A percentile compares a stretch with the other conserved stretches of the same genome.
These are phyloP conservation scores for Skeletonema tropicum DNA, from an alignment of 108 stramenopile genomes.

Conservation along the genomic window DNA sequence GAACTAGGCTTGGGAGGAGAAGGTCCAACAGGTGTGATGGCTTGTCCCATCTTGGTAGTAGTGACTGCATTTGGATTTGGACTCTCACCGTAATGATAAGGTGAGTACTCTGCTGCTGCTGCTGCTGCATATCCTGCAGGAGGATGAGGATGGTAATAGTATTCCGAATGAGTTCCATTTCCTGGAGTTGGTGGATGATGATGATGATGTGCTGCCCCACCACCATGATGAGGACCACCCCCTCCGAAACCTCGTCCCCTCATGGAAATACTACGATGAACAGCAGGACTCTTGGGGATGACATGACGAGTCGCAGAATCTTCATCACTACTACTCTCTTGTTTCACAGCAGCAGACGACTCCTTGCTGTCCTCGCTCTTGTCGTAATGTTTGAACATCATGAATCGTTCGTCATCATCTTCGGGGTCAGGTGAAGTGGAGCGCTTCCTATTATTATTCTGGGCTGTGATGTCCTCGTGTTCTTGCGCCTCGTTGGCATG, in stretches of 20 bases:
- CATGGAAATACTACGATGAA: slow-evolving; percentile 1
- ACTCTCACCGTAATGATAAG: slow-evolving; percentile 3
- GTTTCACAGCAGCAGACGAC: not conserved
- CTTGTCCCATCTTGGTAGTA: not conserved
- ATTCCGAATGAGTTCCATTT: not conserved
- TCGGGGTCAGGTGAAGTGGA: not conserved
- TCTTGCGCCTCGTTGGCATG: not conserved
- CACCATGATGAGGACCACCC: not conserved
- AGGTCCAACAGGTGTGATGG: slow-evolving; percentile 3
- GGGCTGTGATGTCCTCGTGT: not conserved
- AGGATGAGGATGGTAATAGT: not conserved
- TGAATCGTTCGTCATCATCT: slow-evolving; percentile 6
- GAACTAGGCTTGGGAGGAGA: not conserved
- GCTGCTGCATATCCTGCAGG: not conserved
- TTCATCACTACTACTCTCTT: not conserved
- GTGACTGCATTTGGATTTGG: not conserved
- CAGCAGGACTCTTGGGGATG: slow-evolving; percentile 3
- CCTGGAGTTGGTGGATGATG: not conserved
- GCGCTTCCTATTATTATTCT: not conserved
- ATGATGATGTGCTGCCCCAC: not conserved
- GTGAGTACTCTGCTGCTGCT: not conserved
- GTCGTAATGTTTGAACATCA: slow-evolving; percentile 9
- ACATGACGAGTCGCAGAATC: not conserved
- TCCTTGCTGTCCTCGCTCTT: not conserved
- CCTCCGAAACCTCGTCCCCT: not conserved